Evolutionary conservation across 805 yeast species (phyloP).

Genomic region (Maudiozyma bulderi): DNA sequence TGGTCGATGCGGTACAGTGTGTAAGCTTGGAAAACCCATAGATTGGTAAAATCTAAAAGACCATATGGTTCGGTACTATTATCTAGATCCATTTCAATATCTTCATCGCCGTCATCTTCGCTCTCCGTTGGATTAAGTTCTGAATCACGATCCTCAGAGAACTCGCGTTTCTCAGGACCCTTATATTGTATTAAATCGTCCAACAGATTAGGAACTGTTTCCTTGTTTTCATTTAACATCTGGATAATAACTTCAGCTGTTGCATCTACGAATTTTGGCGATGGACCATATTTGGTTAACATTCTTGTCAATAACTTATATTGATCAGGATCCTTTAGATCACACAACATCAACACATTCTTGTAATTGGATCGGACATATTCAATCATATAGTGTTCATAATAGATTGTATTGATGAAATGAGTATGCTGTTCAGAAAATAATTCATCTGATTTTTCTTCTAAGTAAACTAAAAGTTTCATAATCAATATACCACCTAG

Average conservation of each 20-base stretch:
- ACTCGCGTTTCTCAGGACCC: background rate
- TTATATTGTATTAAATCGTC: conserved; percentile 4
- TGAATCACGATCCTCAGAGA: background rate
- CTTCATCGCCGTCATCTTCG: conserved; percentile 3
- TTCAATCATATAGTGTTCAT: conserved; percentile 15
- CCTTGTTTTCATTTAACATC: conserved; percentile 8
- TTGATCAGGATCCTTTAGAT: conserved; percentile 4
- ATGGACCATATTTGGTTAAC: conserved; percentile 16
- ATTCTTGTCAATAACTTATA: conserved; percentile 13
- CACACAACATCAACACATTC: conserved; percentile 11
- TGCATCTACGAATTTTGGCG: conserved; percentile 6
- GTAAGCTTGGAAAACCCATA: conserved; percentile 25
- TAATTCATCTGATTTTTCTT: background rate
- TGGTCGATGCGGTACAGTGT: conserved; percentile 13
- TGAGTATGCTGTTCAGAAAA: conserved; percentile 2
- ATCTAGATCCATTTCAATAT: conserved; percentile 5
- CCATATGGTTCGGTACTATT: conserved; percentile 4
- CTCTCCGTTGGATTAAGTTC: conserved; percentile 1
- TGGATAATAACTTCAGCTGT: conserved; percentile 9
- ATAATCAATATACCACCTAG: conserved; percentile 14
- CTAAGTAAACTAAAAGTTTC: conserved; percentile 6
- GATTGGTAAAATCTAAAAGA: conserved; percentile 23
- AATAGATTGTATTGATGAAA: conserved; percentile 7
- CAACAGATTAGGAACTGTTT: background rate
- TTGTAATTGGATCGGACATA: conserved; percentile 18